These are phyloP conservation scores for Omphalotus olearius DNA, from an alignment of 1,284 basidiomycete genomes.

Conservation along the genomic window DNA sequence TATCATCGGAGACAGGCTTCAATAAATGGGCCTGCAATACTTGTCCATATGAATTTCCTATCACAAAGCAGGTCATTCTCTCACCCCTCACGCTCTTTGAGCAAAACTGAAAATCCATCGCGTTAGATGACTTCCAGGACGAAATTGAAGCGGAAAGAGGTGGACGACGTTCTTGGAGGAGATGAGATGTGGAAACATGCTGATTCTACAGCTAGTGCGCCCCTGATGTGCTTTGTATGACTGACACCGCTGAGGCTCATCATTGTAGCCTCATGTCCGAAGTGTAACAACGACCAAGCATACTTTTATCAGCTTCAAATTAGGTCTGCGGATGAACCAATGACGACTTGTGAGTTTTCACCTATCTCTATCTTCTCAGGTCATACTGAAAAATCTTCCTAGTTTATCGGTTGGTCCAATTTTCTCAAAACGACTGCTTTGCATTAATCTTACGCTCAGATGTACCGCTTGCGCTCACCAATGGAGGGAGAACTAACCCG, in stretches of 20 bases:
- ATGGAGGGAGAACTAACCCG: constrained; percentile 54
- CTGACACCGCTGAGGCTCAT: neutral
- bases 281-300: constrained; percentile 85
- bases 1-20: constrained; percentile 68
- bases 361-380: neutral
- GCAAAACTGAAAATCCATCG: neutral
- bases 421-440: neutral
- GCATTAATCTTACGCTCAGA: constrained; percentile 25
- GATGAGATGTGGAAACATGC: constrained; percentile 96
- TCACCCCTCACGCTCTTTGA: too few relatives aligned
- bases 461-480: constrained; percentile 54
- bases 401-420: constrained; percentile 42
- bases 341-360: constrained; percentile 84
- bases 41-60: constrained; percentile 94
- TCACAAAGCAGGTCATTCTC: constrained; percentile 63
- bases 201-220: constrained; percentile 78
- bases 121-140: constrained; percentile 84
- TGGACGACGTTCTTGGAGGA: constrained; percentile 93
- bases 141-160: constrained; percentile 78
- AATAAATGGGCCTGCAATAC: constrained; percentile 95
- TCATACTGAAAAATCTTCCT: neutral
- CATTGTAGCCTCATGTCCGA: constrained; percentile 73
- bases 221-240: neutral
- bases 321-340: constrained; percentile 93
- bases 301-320: constrained; percentile 98